Base-by-base conservation (phyloP, 1,139 yeast genomes). In the Saccharomyces hybrid region DNA sequence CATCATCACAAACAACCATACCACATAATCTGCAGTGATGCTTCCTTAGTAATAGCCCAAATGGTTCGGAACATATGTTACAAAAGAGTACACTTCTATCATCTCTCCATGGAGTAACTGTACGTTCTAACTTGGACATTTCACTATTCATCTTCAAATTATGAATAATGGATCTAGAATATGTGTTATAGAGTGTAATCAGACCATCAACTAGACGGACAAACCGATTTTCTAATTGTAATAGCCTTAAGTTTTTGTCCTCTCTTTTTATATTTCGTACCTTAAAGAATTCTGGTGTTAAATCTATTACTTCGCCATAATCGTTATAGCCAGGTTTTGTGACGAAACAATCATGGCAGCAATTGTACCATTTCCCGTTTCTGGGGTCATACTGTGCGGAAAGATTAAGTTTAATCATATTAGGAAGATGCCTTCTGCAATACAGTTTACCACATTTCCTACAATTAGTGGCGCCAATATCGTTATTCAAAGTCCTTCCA, bases 1-100 rank as follows among this genome's bases (percentile, higher is more conserved):
- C 65, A 62, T 84, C 85, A 44, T 87, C 95, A 71, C 98, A 91
- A 0, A 89, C 90, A 1, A 87, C 80, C 32, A 71, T 67, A 0
- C 98, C 98, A 72, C 98, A 93, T 34, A 88, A 69, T 34, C 96
- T 74, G 67, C 96, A 89, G 66, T 89, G 97, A 66, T 93, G 98
- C 61, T 88, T 89, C 55, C 96, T 75, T 23, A 81, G 66, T 5
- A 85, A 67, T 50, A 86, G 71, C 8, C 60, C 76, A 67, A 89
- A 93, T 41, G 67, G 64, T 11, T 76, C 73, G 25, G 73, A 68
- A 63, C 99, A 93, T 4, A 88, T 73, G 3, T 80, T 75, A 66
- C 99, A 93, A 56, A 75, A 72, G 0, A 73, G 62, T 0, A 78
- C 77, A 2, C 63, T 65, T 1, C 71, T 59, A 61, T 85, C 95